Percentiles rank a stretch among this genome's conserved stretches.
These are phyloP conservation scores for Glomus cerebriforme DNA, from an alignment of 192 early-diverging fungal genomes.

Conservation along the genomic window DNA sequence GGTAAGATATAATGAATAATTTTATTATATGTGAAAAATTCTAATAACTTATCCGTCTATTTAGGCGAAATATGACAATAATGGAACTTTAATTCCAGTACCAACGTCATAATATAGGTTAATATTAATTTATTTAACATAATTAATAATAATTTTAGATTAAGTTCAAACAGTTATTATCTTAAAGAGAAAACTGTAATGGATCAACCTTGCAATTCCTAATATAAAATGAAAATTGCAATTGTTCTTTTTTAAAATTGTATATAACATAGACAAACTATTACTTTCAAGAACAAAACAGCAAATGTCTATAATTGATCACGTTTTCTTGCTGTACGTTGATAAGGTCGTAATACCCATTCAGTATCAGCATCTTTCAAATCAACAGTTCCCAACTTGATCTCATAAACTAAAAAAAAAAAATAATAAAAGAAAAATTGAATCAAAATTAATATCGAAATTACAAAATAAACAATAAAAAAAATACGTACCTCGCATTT, in stretches of 20 bases:
- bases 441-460: not conserved
- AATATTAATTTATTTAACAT: too few relatives aligned
- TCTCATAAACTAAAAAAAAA: conserved; percentile 78
- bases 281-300: not conserved
- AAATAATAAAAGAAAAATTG: not conserved
- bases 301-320: conserved; percentile 57
- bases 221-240: not conserved
- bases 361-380: conserved; percentile 93
- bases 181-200: not conserved
- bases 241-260: too few relatives aligned
- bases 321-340: conserved; percentile 81
- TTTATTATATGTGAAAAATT: too few relatives aligned
- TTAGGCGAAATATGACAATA: conserved; percentile 30
- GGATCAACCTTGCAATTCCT: not conserved
- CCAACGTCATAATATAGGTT: not conserved
- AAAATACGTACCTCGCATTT: conserved; percentile 78
- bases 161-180: not conserved
- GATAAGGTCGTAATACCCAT: conserved; percentile 94
- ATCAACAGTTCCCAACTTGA: conserved; percentile 93
- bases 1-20: conserved; percentile 36
- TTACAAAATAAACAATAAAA: conserved; percentile 4
- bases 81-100: conserved; percentile 20
- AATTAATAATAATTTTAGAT: too few relatives aligned
- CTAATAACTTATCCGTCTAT: not conserved
- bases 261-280: not conserved